These are phyloP conservation scores for Alternaria viburni DNA, from an alignment of 2,329 filamentous ascomycete genomes.

Conservation along the genomic window DNA sequence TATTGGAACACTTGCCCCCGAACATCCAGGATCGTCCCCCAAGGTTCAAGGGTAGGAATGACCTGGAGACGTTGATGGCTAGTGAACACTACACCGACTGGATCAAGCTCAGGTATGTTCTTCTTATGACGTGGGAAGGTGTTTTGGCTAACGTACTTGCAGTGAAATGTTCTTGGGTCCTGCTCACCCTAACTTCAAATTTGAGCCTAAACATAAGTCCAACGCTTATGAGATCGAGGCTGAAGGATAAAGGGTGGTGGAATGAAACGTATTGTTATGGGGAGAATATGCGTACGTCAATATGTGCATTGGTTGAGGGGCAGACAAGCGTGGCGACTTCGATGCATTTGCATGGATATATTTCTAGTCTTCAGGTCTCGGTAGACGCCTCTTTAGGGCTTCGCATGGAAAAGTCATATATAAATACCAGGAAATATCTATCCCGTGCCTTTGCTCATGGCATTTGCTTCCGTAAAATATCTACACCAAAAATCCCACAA, in stretches of 20 bases:
- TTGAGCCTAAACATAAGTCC: slow-evolving; percentile 97
- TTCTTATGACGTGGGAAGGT: not conserved
- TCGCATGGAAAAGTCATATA: not conserved
- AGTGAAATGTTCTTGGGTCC: slow-evolving; percentile 98
- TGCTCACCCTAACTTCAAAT: slow-evolving; percentile 87
- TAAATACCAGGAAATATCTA: not conserved
- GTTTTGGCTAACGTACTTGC: slow-evolving; percentile 16
- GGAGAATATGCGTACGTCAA: not conserved
- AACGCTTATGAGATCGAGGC: slow-evolving; percentile 83
- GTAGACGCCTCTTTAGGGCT: not conserved
- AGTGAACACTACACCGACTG: slow-evolving; percentile 95
- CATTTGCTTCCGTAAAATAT: not conserved
- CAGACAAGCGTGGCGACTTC: not conserved
- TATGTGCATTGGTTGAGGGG: not conserved
- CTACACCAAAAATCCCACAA: slow-evolving; percentile 49
- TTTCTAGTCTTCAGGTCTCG: not conserved
- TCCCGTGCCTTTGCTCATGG: not conserved
- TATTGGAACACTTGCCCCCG: slow-evolving; percentile 88
- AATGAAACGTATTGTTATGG: not conserved
- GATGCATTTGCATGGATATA: not conserved
- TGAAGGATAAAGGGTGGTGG: slow-evolving; percentile 32
- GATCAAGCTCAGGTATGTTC: slow-evolving; percentile 90
- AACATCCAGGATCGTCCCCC: slow-evolving; percentile 89
- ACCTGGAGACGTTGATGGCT: slow-evolving; percentile 90
- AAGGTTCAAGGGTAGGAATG: slow-evolving; percentile 80